Evolutionary conservation across 768 basidiomycete species (phyloP), one percentile per base, ranked within the genome.

Genomic region (Podaxis sp.): DNA sequence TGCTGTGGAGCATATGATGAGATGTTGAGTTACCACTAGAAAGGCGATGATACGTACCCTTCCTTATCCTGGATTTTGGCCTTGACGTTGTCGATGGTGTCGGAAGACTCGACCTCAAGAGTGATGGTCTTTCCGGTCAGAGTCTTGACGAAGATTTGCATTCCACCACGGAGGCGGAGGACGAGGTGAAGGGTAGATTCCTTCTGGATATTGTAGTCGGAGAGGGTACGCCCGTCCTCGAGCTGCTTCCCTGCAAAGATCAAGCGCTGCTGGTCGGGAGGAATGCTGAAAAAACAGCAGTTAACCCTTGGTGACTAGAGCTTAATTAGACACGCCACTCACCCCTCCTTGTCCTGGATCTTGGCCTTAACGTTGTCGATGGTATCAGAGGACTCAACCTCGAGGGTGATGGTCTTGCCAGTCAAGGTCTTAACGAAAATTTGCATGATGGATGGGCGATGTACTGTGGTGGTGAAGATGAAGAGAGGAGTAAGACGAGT

Each of bases 221-320:
- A 91, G 0, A 94, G 81, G 3, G 91, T 96, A 54, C 95, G 88
- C 3, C 95, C 95, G 70, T 97, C 95, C 74, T 96, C 95, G 28
- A 97, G 85, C 74, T 96, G 95, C 78, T 96, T 96, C 64, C 95
- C 95, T 51, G 95, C 95, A 66, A 96, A 96, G 80, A 96, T 96
- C n/a, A 96, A 78, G 66, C 95, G 93, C 72, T 96, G 93, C 69
- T 94, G 94, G 77, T 95, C 92, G 26, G 93, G 95, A 22, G 90
- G 89, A 63, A 91, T 91, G 13, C 87, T 80, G 38, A 11, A 57
- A 54, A 36, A 0, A 57, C 24, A 62, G 65, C 12, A 70, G 58
- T 62, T 17, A 2, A 5, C 10, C 24, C 8, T 10, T 15, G 10
- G 38, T 20, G n/a, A 8, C 44, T 24, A 0, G 37, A 20, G 24